Evolutionary conservation across 2,329 filamentous ascomycete species (phyloP).

Genomic region (Coleophoma eucalyptorum): DNA sequence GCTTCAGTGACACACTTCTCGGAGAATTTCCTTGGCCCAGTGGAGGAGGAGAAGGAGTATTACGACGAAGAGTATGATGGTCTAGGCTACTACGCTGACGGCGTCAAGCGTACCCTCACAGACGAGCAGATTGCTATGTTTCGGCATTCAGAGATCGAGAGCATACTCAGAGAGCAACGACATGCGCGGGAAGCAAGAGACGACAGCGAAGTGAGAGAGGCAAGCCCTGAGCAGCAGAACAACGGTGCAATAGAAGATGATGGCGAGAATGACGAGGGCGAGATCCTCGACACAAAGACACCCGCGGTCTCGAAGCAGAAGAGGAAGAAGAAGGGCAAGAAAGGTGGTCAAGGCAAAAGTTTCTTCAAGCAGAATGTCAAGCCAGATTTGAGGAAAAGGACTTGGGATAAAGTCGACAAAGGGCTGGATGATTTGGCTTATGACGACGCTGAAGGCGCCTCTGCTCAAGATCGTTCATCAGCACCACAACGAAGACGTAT

Average conservation of each 20-base stretch:
- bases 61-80: conserved; percentile 52
- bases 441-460: conserved; percentile 37
- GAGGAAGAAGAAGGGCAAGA: conserved; percentile 1
- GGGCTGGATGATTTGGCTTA: conserved; percentile 59
- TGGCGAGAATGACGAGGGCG: conserved; percentile 10
- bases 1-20: conserved; percentile 51
- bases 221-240: conserved; percentile 1
- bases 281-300: conserved; percentile 9
- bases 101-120: conserved; percentile 82
- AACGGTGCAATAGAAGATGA: conserved; percentile 1
- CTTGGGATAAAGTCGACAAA: conserved; percentile 62
- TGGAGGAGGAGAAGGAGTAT: conserved; percentile 36
- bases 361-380: conserved; percentile 40
- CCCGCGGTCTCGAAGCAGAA: conserved; percentile 6
- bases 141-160: conserved; percentile 80
- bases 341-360: conserved; percentile 18
- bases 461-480: conserved; percentile 17
- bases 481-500: conserved; percentile 39
- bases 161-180: conserved; percentile 53
- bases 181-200: conserved; percentile 17
- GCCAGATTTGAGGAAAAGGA: conserved; percentile 61
- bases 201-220: not conserved
- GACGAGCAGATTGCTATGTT: conserved; percentile 91
- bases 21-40: conserved; percentile 37
- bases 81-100: conserved; percentile 83